Evolutionary conservation across 31 red algal genomes (phyloP), one percentile per base, ranked within the genome.

Genomic region (Endocladia muricata): DNA sequence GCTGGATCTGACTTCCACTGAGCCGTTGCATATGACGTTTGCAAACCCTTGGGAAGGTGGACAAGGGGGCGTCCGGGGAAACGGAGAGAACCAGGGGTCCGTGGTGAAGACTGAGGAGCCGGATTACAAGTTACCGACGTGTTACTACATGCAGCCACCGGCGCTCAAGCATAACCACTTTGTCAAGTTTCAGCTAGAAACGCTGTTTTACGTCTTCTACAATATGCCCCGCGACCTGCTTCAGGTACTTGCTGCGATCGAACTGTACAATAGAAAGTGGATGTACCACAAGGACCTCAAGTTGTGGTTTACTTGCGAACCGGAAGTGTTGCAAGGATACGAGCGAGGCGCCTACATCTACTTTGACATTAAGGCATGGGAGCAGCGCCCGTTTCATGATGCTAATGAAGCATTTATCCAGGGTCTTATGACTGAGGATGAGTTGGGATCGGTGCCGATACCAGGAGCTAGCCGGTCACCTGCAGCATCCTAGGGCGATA

Each of bases 121-220:
- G 31, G 77, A 82, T 11, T 94, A 62, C 55, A 76, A 83, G 74
- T 61, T 94, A 38, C 94, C 84, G 1, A 80, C 71, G 41, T 97
- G 89, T 57, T 93, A 89, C 49, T 92, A 83, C 49, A 89, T 84
- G 84, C 78, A 88, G 51, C 78, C 91, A 5, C 84, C 84, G 15
- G 79, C 72, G n/a, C 72, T 98, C 60, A 91, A 92, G 61, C 76
- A 70, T 17, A 78, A 68, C 28, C 96, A 98, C 68, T 95, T 98
- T 33, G 73, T 66, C 55, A 91, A 92, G 87, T 95, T 98, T 75
- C 79, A 94, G n/a, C 61, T 94, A 30, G 92, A 95, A 61, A 93
- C 96, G 2, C 66, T 98, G 41, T 91, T 94, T 57, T 94, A 94
- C 63, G 85, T 98, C 37, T 98, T 98, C 79, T 98, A 98, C 76